phyloP scores from a whole-genome alignment of 371 early-diverging fungal species.

The Syncephalastrum contaminatum region DNA sequence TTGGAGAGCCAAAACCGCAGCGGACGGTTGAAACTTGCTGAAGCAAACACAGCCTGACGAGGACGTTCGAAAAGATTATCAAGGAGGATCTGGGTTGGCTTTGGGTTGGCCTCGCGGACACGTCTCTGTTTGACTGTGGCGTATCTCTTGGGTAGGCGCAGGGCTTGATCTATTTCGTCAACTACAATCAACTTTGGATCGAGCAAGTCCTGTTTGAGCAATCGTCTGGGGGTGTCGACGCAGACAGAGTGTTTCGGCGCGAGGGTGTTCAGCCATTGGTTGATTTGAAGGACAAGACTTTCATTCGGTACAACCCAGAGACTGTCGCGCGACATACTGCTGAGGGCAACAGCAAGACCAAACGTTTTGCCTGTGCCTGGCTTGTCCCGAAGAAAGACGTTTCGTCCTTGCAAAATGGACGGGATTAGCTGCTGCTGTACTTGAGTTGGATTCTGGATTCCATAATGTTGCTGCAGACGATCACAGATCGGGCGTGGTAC shows the following conservation, averaged over 20 bases:
- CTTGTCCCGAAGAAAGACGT: too few species aligned
- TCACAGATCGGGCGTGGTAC: too few species aligned
- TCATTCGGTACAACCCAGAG: conserved; percentile 84
- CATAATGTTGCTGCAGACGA: too few species aligned
- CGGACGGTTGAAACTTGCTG: conserved; percentile 74
- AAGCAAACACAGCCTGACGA: conserved; percentile 59
- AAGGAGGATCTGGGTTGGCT: conserved; percentile 61
- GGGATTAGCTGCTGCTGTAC: too few species aligned
- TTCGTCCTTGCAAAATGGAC: too few species aligned
- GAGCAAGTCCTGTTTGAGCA: conserved; percentile 51
- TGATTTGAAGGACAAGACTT: conserved; percentile 84
- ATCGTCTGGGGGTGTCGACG: conserved; percentile 67
- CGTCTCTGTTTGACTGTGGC: conserved; percentile 50
- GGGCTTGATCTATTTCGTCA: conserved; percentile 79
- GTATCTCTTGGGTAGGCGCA: conserved; percentile 60
- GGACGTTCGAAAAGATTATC: conserved; percentile 43
- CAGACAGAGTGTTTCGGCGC: conserved; percentile 3
- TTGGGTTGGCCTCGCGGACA: conserved; percentile 60
- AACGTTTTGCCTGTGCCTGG: conserved; percentile 84
- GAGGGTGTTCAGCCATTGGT: conserved; percentile 42
- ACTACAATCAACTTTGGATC: conserved; percentile 54
- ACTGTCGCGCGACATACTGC: conserved; percentile 13
- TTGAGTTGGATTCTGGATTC: too few species aligned
- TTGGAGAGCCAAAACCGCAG: conserved; percentile 57
- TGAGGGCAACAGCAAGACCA: conserved; percentile 58